Percentiles rank a stretch among this genome's conserved stretches.
These are phyloP conservation scores for Zopfia rhizophila DNA, from an alignment of 2,329 filamentous ascomycete species.

Conservation along the genomic window DNA sequence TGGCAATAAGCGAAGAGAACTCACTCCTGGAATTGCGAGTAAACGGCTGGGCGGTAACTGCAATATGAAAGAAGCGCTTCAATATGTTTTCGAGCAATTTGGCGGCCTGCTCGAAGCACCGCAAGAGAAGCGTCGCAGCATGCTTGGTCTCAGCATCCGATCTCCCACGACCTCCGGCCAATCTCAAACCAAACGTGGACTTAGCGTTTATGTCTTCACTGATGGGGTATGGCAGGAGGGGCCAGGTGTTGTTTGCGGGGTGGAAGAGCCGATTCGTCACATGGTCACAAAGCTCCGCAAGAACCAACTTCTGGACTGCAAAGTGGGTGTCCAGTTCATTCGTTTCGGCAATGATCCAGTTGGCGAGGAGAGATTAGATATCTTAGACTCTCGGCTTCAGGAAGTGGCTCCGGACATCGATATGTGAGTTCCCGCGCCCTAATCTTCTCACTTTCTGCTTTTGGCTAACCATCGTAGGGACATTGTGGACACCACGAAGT, in stretches of 20 bases:
- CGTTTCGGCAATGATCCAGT: conserved; percentile 27
- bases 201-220: conserved; percentile 21
- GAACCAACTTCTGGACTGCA: conserved; percentile 2
- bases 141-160: no score
- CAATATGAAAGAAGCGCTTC: conserved; percentile 13
- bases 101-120: no score
- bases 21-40: no score
- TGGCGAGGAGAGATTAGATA: conserved; percentile 19
- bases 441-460: not conserved
- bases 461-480: conserved; percentile 20
- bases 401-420: conserved; percentile 6
- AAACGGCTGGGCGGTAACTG: not conserved
- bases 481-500: conserved; percentile 27
- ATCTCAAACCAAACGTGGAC: not conserved
- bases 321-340: conserved; percentile 35
- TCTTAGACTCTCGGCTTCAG: conserved; percentile 21
- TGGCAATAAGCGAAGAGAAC: conserved; percentile 4
- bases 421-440: conserved; percentile 4
- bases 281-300: conserved; percentile 8
- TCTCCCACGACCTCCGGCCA: no score
- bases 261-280: conserved; percentile 11
- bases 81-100: conserved; percentile 3
- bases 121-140: no score
- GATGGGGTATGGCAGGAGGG: conserved; percentile 21
- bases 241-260: conserved; percentile 1